Evolutionary conservation across 208 protist genomes (phyloP).

Genomic region (Crithidia brevicula): DNA sequence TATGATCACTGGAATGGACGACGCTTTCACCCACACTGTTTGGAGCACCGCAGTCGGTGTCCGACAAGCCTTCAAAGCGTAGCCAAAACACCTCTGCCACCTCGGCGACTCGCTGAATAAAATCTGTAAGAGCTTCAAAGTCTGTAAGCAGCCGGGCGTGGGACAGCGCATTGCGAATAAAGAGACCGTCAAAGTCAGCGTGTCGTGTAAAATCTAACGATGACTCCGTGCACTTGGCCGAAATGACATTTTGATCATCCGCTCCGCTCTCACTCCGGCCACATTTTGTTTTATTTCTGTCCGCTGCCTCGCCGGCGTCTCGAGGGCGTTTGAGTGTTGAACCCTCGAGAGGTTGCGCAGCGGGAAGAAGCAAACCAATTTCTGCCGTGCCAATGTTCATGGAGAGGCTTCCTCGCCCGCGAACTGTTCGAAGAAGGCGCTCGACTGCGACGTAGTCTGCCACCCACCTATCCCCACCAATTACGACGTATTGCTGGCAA

Average conservation of each 20-base stretch:
- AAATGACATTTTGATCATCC: neutral
- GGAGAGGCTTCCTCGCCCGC: neutral
- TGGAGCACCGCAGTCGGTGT: neutral
- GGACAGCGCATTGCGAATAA: conserved; percentile 70
- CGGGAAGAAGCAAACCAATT: conserved; percentile 6
- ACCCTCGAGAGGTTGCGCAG: neutral
- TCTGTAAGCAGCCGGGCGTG: conserved; percentile 57
- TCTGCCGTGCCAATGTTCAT: conserved; percentile 26
- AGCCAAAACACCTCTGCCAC: conserved; percentile 44
- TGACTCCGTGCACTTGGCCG: too few species aligned
- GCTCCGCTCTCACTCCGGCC: neutral
- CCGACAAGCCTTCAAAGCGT: conserved; percentile 33
- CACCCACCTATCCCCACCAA: conserved; percentile 26
- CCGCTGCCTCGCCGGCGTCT: neutral
- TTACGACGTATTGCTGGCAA: conserved; percentile 41
- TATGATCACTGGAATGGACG: neutral
- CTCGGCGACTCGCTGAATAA: conserved; percentile 36
- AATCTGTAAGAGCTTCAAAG: conserved; percentile 52
- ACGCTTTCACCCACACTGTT: neutral
- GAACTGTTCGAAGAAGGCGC: neutral
- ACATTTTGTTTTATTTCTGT: neutral
- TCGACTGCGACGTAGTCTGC: conserved; percentile 13
- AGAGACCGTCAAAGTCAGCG: conserved; percentile 27
- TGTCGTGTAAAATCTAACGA: neutral
- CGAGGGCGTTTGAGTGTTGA: conserved; percentile 9